Conservation (phyloP, 805 yeast genomes). For the Cyberlindnera euphorbiiphila region DNA sequence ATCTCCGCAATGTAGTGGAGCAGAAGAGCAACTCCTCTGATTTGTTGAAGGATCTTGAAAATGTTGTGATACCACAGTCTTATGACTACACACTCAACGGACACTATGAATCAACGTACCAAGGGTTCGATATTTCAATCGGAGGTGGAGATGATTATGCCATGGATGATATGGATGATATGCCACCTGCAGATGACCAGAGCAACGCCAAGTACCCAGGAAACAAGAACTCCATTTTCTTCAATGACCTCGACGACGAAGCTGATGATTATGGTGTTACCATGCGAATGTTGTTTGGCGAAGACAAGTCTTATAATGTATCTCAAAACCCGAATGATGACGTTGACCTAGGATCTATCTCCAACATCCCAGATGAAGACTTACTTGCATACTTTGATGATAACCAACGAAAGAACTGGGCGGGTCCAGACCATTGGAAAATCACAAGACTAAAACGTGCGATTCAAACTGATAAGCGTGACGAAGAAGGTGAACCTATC, state of each 20-base stretch:
- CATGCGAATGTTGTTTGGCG: constrained; percentile 23
- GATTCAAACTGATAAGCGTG: constrained; percentile 8
- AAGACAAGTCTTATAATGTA: constrained; percentile 23
- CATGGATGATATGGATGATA: constrained; percentile 15
- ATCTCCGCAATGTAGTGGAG: constrained; percentile 21
- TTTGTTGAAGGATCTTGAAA: constrained; percentile 15
- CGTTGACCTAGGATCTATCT: constrained; percentile 25
- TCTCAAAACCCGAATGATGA: constrained; percentile 21
- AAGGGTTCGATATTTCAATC: constrained; percentile 17
- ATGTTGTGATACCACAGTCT: constrained; percentile 14
- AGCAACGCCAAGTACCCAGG: constrained; percentile 24
- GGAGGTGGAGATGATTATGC: constrained; percentile 26
- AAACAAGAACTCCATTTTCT: constrained; percentile 27
- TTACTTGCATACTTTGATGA: constrained; percentile 81
- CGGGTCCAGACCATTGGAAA: constrained; percentile 94
- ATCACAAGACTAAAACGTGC: constrained; percentile 53
- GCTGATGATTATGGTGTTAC: constrained; percentile 28
- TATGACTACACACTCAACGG: constrained; percentile 8
- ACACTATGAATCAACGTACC: constrained; percentile 14
- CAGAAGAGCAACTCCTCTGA: constrained; percentile 18
- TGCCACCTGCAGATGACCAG: constrained; percentile 6
- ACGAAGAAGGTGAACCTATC: constrained; percentile 4
- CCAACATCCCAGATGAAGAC: constrained; percentile 48
- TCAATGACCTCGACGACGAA: constrained; percentile 25
- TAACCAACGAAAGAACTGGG: constrained; percentile 67